phyloP scores from a whole-genome alignment of 2,329 filamentous ascomycete genomes.

The Penicillium concentricum region DNA sequence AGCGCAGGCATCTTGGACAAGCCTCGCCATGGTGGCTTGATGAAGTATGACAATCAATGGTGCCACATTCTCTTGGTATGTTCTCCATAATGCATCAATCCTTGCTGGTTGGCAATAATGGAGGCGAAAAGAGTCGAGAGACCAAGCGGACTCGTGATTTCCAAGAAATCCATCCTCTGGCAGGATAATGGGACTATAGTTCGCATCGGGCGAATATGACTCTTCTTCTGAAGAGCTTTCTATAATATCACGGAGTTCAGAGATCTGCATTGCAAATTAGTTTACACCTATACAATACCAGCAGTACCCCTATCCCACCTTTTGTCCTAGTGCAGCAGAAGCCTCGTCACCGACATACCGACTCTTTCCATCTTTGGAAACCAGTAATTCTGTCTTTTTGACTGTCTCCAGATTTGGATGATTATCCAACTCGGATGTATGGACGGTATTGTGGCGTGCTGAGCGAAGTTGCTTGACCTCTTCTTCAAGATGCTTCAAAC shows the following conservation, averaged over 20 bases:
- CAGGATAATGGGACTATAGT: too few relatives aligned
- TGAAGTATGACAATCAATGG: conserved; percentile 23
- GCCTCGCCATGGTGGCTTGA: not conserved
- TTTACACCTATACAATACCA: not conserved
- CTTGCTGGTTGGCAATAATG: too few relatives aligned
- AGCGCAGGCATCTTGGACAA: conserved; percentile 2
- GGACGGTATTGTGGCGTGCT: not conserved
- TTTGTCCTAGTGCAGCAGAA: conserved; percentile 17
- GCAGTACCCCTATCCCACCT: conserved; percentile 4
- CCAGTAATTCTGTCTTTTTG: not conserved
- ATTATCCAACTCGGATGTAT: not conserved
- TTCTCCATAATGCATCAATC: not conserved
- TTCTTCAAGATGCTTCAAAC: conserved; percentile 18
- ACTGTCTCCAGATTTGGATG: not conserved
- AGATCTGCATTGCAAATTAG: not conserved
- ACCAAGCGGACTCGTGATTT: too few relatives aligned
- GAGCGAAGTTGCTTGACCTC: conserved; percentile 17
- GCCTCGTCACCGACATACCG: conserved; percentile 19
- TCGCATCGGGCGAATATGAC: too few relatives aligned
- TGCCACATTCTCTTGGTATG: conserved; percentile 20
- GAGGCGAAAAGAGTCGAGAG: too few relatives aligned
- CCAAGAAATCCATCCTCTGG: too few relatives aligned
- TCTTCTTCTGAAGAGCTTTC: too few relatives aligned
- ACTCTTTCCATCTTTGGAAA: conserved; percentile 8
- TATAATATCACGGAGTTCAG: not conserved